Conservation (phyloP, 2,329 filamentous ascomycete genomes). For the Elsinoe arachidis region DNA sequence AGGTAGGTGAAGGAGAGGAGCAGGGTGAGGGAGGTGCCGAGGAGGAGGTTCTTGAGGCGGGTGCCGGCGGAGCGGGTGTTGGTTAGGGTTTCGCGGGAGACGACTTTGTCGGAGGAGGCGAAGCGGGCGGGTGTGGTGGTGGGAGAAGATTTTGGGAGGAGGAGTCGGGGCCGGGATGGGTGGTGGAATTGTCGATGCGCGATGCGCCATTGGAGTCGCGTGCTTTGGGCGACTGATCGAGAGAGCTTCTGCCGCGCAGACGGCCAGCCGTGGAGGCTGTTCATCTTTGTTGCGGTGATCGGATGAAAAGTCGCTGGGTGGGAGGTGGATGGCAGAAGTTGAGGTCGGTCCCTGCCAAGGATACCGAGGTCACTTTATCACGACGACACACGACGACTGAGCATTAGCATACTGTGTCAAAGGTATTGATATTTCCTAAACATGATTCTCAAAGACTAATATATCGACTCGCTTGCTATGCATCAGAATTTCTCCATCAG, state of each 20-base stretch:
- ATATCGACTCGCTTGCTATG: background rate
- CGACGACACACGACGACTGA: background rate
- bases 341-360: slow-evolving; percentile 1
- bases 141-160: background rate
- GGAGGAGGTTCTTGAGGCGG: slow-evolving; percentile 42
- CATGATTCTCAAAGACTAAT: too few species aligned
- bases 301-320: background rate
- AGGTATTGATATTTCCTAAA: too few species aligned
- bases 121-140: background rate
- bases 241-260: background rate
- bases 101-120: background rate
- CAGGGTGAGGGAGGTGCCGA: slow-evolving; percentile 47
- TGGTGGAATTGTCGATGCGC: slow-evolving; percentile 1
- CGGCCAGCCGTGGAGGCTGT: slow-evolving; percentile 6
- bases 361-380: background rate
- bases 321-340: background rate
- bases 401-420: too few species aligned
- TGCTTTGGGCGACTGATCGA: background rate
- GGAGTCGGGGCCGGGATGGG: background rate
- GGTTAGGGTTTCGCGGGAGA: slow-evolving; percentile 1
- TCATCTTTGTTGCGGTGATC: slow-evolving; percentile 7
- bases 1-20: slow-evolving; percentile 39
- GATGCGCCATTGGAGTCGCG: background rate
- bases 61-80: slow-evolving; percentile 34
- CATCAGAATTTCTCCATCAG: slow-evolving; percentile 68